Base-by-base conservation (phyloP, 2,329 filamentous ascomycete genomes). In the Fusarium dlaminii region DNA sequence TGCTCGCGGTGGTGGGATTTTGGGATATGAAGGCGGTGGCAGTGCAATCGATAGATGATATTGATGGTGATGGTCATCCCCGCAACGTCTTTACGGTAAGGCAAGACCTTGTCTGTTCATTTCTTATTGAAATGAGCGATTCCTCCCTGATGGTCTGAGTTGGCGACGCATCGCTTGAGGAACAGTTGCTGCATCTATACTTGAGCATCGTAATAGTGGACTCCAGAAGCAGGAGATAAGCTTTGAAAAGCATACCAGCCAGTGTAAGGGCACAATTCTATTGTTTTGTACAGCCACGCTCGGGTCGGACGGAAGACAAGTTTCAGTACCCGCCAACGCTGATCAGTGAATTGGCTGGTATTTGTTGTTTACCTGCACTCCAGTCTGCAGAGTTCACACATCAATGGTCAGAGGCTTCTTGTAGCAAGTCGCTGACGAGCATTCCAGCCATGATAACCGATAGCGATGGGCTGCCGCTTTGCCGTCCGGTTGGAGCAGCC, bases 281-380 rank as follows among this genome's bases (percentile, higher is more conserved):
- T 74, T 69, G 56, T 56, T 64, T 62, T 62, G 64, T 70, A 75
- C 72, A 74, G 72, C 72, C 72, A 74, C 72, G 30, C 72, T 75
- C 72, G 72, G 72, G 49, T 70, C 40, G 49, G 39, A 75, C 68
- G 68, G 72, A 75, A 57, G 64, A 66, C 57, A 57, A 54, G 67
- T 70, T 70, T 70, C 63, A 59, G 46, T 59, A 71, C 57, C 43
- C 52, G 56, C 71, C 55, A 62, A 48, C 45, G 51, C 59, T 42
- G 60, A 62, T 57, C 59, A 64, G 72, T 66, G 36, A 43, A 55
- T 46, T 61, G 63, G 63, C 52, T 62, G 40, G 30, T 46, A 51
- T 65, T 66, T 40, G 43, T 71, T 71, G 46, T 73, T 73, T 60
- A 63, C 56, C 56, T 61, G 49, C 49, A 37, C 49, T 37, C 32